These are phyloP conservation scores for Leptodermis oblonga DNA, from an alignment of 257 asterid genomes.

Conservation along the genomic window DNA sequence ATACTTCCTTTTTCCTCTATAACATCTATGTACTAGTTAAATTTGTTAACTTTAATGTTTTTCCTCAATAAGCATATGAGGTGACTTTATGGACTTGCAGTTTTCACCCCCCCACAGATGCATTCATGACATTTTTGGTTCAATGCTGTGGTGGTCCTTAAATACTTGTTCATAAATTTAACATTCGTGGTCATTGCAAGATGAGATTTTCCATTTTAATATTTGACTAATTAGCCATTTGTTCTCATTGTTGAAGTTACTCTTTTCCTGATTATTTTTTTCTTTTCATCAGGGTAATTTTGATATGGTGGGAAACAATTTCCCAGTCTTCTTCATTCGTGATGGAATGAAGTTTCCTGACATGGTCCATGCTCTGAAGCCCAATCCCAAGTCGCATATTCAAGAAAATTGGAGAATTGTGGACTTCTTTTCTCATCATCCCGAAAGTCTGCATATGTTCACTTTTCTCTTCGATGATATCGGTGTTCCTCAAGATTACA, in stretches of 20 bases:
- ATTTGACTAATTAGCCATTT: slow-evolving; percentile 1
- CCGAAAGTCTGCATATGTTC: slow-evolving; percentile 39
- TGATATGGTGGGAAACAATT: slow-evolving; percentile 39
- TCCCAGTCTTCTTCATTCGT: slow-evolving; percentile 37
- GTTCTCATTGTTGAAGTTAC: neutral
- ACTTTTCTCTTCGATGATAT: slow-evolving; percentile 36
- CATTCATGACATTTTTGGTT: neutral
- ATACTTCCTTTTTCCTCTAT: neutral
- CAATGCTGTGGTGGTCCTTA: neutral
- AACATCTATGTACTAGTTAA: neutral
- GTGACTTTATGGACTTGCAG: neutral
- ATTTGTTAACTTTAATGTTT: neutral
- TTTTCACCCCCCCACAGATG: neutral
- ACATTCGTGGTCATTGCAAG: neutral
- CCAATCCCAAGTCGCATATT: slow-evolving; percentile 39
- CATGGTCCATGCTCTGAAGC: slow-evolving; percentile 37
- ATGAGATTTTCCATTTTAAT: neutral
- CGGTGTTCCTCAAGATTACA: slow-evolving; percentile 39
- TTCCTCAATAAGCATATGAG: neutral
- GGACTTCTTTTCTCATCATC: slow-evolving; percentile 39
- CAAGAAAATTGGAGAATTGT: slow-evolving; percentile 35
- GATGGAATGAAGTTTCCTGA: slow-evolving; percentile 43
- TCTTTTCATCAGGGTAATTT: slow-evolving; percentile 30
- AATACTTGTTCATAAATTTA: neutral
- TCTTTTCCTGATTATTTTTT: neutral